phyloP scores from a whole-genome alignment of 768 basidiomycete genomes.

The Phanerodontia chrysosporium region DNA sequence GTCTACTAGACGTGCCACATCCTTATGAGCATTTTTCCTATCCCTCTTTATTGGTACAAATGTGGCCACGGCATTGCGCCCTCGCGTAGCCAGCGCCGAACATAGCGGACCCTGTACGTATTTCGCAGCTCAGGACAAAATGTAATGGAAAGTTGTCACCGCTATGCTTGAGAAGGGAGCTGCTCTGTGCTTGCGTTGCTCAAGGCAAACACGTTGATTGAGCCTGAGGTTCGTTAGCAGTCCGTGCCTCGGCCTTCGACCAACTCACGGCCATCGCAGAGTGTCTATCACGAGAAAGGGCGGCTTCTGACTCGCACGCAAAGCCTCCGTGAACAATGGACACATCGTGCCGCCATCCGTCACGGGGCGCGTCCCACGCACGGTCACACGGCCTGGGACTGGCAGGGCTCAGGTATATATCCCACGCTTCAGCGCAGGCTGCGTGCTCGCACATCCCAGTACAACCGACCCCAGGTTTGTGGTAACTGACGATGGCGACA shows the following conservation, averaged over 20 bases:
- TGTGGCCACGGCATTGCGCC: neutral
- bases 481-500: no score
- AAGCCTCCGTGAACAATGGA: neutral
- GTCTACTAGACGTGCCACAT: constrained; percentile 61
- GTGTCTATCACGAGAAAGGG: no score
- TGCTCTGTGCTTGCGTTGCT: no score
- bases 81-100: neutral
- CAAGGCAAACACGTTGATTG: no score
- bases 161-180: neutral
- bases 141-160: constrained; percentile 3
- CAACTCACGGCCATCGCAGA: neutral
- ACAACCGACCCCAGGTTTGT: neutral
- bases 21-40: neutral
- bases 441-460: no score
- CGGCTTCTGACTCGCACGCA: no score
- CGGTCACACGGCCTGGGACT: neutral
- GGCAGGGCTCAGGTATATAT: neutral
- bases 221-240: no score
- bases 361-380: neutral
- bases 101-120: neutral
- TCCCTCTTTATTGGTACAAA: neutral
- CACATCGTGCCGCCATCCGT: neutral
- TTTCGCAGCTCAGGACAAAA: neutral
- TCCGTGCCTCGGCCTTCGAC: neutral
- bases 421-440: neutral